These are phyloP conservation scores for Ophiocordyceps camponoti-floridani DNA, from an alignment of 2,329 filamentous ascomycete species.

Conservation along the genomic window DNA sequence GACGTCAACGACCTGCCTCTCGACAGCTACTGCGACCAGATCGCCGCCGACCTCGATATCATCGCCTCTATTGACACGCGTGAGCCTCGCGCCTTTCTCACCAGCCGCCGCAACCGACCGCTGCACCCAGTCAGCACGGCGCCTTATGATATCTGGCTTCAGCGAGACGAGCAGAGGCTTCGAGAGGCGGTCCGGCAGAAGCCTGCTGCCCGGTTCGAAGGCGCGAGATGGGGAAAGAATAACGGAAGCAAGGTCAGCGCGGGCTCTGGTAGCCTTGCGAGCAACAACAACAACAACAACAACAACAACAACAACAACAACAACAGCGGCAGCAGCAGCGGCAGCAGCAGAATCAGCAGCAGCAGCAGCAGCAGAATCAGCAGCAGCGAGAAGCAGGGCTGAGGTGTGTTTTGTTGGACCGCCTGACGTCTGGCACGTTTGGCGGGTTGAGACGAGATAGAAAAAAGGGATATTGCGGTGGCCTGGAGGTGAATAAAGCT, in stretches of 20 bases:
- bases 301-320: no score
- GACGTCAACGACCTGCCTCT: conserved; percentile 71
- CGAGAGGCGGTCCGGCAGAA: conserved; percentile 20
- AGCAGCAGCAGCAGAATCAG: no score
- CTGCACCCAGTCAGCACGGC: conserved; percentile 35
- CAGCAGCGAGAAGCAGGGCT: background rate
- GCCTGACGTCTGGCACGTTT: no score
- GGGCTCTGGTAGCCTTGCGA: background rate
- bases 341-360: no score
- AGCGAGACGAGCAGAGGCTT: conserved; percentile 21
- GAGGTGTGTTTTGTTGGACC: background rate
- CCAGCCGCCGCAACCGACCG: conserved; percentile 26
- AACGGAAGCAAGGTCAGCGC: background rate
- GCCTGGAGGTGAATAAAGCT: background rate
- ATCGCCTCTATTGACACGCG: conserved; percentile 36
- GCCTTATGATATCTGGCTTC: conserved; percentile 18
- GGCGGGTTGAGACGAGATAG: no score
- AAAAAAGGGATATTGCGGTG: no score
- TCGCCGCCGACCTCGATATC: conserved; percentile 57
- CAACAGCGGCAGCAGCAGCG: no score
- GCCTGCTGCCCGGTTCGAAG: conserved; percentile 17
- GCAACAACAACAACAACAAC: conserved; percentile 1
- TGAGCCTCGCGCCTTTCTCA: conserved; percentile 13
- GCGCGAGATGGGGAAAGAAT: conserved; percentile 6
- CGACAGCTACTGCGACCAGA: conserved; percentile 58